Percentiles rank a stretch among this genome's conserved stretches.
These are phyloP conservation scores for Pseudofabraea citricarpa DNA, from an alignment of 2,329 filamentous ascomycete species.

Conservation along the genomic window DNA sequence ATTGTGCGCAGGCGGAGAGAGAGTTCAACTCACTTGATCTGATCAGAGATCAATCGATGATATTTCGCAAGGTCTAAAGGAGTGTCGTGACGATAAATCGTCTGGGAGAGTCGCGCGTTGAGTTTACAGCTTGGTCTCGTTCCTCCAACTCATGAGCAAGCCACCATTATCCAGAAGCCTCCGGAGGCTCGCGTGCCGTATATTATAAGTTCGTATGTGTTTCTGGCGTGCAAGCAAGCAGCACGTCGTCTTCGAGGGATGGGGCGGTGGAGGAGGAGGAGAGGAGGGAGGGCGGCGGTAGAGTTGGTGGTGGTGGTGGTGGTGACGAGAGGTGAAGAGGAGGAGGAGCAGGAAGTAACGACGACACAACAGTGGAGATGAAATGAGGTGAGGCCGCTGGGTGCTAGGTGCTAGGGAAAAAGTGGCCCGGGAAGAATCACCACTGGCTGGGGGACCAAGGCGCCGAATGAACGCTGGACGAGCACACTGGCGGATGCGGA, in stretches of 20 bases:
- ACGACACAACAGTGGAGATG: not conserved
- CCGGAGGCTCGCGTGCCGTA: slow-evolving; percentile 20
- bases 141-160: slow-evolving; percentile 20
- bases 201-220: slow-evolving; percentile 8
- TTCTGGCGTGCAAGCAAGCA: slow-evolving; percentile 15
- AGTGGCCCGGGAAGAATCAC: not conserved
- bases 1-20: too few species aligned
- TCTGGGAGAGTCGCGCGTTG: slow-evolving; percentile 16
- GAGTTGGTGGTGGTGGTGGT: slow-evolving; percentile 3
- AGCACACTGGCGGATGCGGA: too few species aligned
- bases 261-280: slow-evolving; percentile 4
- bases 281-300: slow-evolving; percentile 3
- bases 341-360: not conserved
- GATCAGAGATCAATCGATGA: slow-evolving; percentile 22
- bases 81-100: slow-evolving; percentile 31
- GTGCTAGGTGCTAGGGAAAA: not conserved
- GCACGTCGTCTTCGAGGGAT: slow-evolving; percentile 11
- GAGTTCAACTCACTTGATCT: slow-evolving; percentile 23
- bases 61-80: slow-evolving; percentile 22
- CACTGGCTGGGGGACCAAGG: too few species aligned
- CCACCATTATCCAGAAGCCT: slow-evolving; percentile 28
- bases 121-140: slow-evolving; percentile 19
- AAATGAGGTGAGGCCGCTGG: not conserved
- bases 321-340: not conserved
- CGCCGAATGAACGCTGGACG: not conserved